Evolutionary conservation across 495 filamentous ascomycete species (phyloP).

Genomic region (Podospora pseudocomata): DNA sequence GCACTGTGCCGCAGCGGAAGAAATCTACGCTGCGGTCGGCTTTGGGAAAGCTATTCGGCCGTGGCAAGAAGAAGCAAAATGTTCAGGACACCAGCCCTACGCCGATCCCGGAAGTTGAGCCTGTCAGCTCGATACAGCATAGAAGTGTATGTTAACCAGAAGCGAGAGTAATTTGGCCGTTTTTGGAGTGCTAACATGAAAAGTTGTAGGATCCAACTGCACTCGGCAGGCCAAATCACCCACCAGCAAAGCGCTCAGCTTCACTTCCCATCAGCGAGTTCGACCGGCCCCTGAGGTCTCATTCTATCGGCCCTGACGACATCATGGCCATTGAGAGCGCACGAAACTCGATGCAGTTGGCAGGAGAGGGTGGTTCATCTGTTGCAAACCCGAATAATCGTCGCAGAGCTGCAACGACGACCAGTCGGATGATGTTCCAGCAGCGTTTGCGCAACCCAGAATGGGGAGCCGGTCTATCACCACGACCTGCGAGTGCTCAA

Average conservation of each 20-base stretch:
- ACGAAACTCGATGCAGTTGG: constrained; percentile 46
- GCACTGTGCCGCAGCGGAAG: constrained; percentile 43
- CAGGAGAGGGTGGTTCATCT: constrained; percentile 28
- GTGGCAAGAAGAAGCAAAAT: constrained; percentile 45
- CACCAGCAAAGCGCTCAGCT: constrained; percentile 44
- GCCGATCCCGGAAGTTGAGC: constrained; percentile 13
- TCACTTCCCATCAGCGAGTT: constrained; percentile 54
- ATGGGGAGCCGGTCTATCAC: constrained; percentile 49
- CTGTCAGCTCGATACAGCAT: constrained; percentile 30
- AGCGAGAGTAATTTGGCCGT: background rate
- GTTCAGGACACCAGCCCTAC: constrained; percentile 13
- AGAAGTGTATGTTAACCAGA: constrained; percentile 41
- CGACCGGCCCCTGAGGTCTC: constrained; percentile 50
- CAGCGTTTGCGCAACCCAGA: constrained; percentile 31
- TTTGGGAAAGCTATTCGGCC: constrained; percentile 49
- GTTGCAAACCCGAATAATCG: constrained; percentile 18
- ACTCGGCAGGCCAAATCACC: constrained; percentile 32
- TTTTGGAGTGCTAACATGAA: background rate
- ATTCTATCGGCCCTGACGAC: constrained; percentile 50
- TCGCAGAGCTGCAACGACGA: constrained; percentile 34
- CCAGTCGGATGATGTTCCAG: constrained; percentile 33
- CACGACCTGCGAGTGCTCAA: constrained; percentile 52
- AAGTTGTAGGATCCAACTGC: constrained; percentile 42
- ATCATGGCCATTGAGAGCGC: constrained; percentile 44
- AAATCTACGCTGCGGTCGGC: constrained; percentile 49